Percentiles rank a stretch among this genome's conserved stretches.
phyloP scores from a whole-genome alignment of 2,329 filamentous ascomycete genomes.

The Aspergillus sp. region DNA sequence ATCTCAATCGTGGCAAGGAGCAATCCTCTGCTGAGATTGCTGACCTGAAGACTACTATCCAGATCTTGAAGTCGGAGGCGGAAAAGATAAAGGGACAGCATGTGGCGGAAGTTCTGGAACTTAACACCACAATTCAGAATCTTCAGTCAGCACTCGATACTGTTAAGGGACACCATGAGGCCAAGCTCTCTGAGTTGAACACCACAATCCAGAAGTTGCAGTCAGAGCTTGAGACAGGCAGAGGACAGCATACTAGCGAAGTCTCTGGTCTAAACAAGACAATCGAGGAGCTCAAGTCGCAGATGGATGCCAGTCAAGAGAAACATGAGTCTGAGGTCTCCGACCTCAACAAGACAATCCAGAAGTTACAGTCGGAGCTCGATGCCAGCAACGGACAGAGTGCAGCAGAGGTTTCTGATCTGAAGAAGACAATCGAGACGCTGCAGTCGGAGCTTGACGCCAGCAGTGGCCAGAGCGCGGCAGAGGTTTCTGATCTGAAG shows the following conservation, averaged over 20 bases:
- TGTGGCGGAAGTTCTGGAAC: conserved; percentile 62
- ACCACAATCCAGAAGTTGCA: conserved; percentile 62
- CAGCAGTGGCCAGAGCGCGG: conserved; percentile 49
- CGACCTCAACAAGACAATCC: conserved; percentile 59
- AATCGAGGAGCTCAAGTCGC: conserved; percentile 48
- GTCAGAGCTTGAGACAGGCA: conserved; percentile 49
- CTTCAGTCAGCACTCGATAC: conserved; percentile 51
- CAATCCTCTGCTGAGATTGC: conserved; percentile 58
- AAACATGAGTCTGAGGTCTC: conserved; percentile 58
- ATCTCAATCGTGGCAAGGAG: conserved; percentile 52
- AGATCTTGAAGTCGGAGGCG: conserved; percentile 55
- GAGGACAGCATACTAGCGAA: conserved; percentile 54
- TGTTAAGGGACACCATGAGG: conserved; percentile 49
- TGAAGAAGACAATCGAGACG: conserved; percentile 60
- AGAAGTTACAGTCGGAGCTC: conserved; percentile 54
- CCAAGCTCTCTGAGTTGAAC: conserved; percentile 62
- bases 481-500: conserved; percentile 62
- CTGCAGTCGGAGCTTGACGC: conserved; percentile 51
- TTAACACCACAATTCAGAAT: conserved; percentile 61
- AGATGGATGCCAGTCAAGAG: conserved; percentile 51
- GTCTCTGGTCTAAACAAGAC: conserved; percentile 54
- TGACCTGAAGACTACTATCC: conserved; percentile 60
- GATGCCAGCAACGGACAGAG: conserved; percentile 37
- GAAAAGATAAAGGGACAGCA: conserved; percentile 60
- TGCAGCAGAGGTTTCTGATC: conserved; percentile 62